Conservation (phyloP, 768 basidiomycete genomes). For the Pleurotus eryngii region DNA sequence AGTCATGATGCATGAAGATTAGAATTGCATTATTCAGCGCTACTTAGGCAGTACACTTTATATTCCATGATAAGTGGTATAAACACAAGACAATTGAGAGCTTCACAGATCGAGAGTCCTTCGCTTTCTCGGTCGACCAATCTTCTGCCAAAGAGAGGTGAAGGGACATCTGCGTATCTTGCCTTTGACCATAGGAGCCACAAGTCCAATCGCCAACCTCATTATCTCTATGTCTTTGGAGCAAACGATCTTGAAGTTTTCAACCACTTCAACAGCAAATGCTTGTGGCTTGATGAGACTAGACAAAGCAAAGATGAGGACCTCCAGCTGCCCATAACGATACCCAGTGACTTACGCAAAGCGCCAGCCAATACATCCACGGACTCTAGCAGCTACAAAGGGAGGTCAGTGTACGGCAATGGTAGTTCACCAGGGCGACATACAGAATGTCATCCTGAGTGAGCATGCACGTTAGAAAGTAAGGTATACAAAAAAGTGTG, state of each 20-base stretch:
- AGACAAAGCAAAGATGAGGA: not conserved
- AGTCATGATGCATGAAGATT: too few relatives aligned
- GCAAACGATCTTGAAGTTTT: slow-evolving; percentile 34
- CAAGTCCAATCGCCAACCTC: slow-evolving; percentile 25
- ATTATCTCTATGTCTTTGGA: slow-evolving; percentile 27
- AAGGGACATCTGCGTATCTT: slow-evolving; percentile 31
- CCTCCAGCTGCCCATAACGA: slow-evolving; percentile 3
- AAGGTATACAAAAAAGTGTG: not conserved
- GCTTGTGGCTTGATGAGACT: slow-evolving; percentile 36
- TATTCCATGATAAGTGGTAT: too few relatives aligned
- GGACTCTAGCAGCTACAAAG: slow-evolving; percentile 5
- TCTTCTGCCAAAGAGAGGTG: slow-evolving; percentile 16
- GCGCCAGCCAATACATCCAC: slow-evolving; percentile 12
- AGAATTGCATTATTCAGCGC: too few relatives aligned
- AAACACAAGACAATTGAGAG: too few relatives aligned
- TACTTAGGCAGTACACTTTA: too few relatives aligned
- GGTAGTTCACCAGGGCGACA: not conserved
- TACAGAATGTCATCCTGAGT: slow-evolving; percentile 4
- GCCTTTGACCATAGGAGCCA: slow-evolving; percentile 29
- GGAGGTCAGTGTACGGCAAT: not conserved
- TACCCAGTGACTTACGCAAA: slow-evolving; percentile 16
- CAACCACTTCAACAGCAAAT: slow-evolving; percentile 35
- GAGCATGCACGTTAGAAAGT: not conserved
- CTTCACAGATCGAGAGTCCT: too few relatives aligned
- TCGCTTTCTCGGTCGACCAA: not conserved